phyloP scores from a whole-genome alignment of 768 basidiomycete genomes.

The Pleurotus sapidus region DNA sequence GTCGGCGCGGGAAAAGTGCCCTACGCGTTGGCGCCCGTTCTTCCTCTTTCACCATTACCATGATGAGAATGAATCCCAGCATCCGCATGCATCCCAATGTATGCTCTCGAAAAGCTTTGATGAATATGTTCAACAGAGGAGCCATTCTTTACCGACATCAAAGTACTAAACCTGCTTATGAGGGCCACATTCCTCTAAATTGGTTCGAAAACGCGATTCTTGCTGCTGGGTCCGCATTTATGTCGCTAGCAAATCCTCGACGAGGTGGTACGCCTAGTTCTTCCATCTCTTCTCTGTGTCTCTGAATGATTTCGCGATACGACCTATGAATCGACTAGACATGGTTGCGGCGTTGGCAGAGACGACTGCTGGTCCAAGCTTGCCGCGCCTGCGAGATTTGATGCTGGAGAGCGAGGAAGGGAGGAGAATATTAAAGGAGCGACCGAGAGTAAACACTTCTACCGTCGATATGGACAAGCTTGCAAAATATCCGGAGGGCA shows the following conservation, averaged over 20 bases:
- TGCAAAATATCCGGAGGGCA: constrained; percentile 66
- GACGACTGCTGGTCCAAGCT: constrained; percentile 79
- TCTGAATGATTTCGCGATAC: not conserved
- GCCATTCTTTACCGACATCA: constrained; percentile 11
- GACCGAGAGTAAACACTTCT: constrained; percentile 76
- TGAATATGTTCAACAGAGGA: not conserved
- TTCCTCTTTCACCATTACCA: not conserved
- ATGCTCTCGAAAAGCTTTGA: not conserved
- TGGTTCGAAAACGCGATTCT: constrained; percentile 83
- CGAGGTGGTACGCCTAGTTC: constrained; percentile 66
- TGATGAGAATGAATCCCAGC: not conserved
- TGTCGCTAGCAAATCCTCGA: constrained; percentile 77
- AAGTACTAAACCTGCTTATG: constrained; percentile 52
- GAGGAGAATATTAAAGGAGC: constrained; percentile 74
- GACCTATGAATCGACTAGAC: constrained; percentile 45
- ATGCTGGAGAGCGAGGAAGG: constrained; percentile 85
- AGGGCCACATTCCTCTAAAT: constrained; percentile 80
- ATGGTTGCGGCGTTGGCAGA: constrained; percentile 95
- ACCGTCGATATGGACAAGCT: constrained; percentile 75
- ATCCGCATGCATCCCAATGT: not conserved
- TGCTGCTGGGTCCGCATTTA: constrained; percentile 80
- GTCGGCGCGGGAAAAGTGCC: no score
- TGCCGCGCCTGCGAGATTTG: constrained; percentile 70
- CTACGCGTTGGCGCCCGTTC: no score
- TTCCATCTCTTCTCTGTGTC: not conserved